Evolutionary conservation across 2,329 filamentous ascomycete species (phyloP), one percentile per base, ranked within the genome.

Genomic region (Ceratocystis huliohia): DNA sequence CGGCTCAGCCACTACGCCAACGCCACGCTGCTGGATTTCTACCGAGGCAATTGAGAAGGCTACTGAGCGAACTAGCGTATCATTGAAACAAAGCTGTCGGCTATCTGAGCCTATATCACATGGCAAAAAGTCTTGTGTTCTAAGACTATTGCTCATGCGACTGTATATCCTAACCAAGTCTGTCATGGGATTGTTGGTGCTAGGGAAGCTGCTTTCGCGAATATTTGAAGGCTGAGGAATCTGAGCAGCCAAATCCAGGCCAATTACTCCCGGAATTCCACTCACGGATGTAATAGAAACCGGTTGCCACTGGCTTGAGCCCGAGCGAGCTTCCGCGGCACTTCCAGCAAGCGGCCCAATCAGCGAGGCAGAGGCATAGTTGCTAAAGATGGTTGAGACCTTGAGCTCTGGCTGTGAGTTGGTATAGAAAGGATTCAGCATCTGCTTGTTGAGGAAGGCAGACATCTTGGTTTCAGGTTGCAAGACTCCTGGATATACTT

Each of bases 11-110:
- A 25, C 20, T 5, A 25, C 61, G 13, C 46, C 61, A 2, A 91
- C 80, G 5, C 94, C 94, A 71, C 94, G 88, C 74, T 96, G 91
- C 69, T 92, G 87, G 70, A 97, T 96, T 76, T 99, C 94, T 3
- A 89, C 86, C 0, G 91, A 86, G 7, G 91, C 87, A 67, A 99
- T 91, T 0, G 92, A 93, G 73, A 86, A 91, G 1, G 90, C 93
- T 15, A 96, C 84, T 1, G 85, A 79, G 67, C 81, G 80, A 15
- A 85, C 82, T 10, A 91, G 75, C 1, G 82, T 81, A 71, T 88
- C 85, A 67, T 81, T 82, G 25, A 74, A 76, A 66, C 76, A 77
- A 4, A 87, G 73, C 66, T 83, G 78, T 63, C 80, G 77, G 17
- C 72, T 71, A 33, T 53, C 17, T 6, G 65, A 64, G 37, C 33